phyloP scores from a whole-genome alignment of 805 yeast species.

The Kazachstania bromeliacearum region DNA sequence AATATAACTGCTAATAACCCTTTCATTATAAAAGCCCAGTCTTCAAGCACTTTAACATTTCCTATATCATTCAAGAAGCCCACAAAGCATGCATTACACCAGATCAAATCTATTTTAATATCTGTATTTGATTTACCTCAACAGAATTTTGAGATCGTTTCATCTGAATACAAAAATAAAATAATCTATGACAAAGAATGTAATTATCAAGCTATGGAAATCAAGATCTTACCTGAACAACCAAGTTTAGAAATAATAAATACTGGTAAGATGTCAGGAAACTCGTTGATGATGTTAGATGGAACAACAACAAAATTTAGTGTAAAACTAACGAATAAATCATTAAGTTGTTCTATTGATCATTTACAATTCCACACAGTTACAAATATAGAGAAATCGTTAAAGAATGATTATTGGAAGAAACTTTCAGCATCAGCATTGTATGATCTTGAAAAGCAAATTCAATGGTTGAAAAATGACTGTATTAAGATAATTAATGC shows the following conservation, averaged over 20 bases:
- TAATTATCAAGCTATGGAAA: constrained; percentile 4
- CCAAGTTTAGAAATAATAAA: constrained; percentile 24
- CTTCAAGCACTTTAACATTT: constrained; percentile 30
- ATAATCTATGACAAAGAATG: neutral
- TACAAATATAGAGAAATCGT: constrained; percentile 18
- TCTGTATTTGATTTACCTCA: constrained; percentile 20
- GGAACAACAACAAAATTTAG: constrained; percentile 20
- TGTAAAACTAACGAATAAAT: constrained; percentile 21
- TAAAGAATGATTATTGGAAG: constrained; percentile 25
- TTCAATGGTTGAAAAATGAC: constrained; percentile 17
- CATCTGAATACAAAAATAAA: constrained; percentile 7
- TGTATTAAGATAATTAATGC: constrained; percentile 12
- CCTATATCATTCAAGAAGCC: constrained; percentile 15
- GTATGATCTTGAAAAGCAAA: constrained; percentile 19
- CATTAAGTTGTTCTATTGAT: constrained; percentile 20
- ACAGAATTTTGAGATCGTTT: constrained; percentile 11
- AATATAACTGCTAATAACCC: constrained; percentile 16
- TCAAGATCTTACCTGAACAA: constrained; percentile 23
- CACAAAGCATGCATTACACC: constrained; percentile 8
- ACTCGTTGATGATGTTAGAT: constrained; percentile 25
- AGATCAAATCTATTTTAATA: constrained; percentile 11
- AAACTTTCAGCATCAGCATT: constrained; percentile 22
- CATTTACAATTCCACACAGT: constrained; percentile 15
- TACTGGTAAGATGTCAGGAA: constrained; percentile 17
- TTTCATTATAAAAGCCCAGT: constrained; percentile 32